Evolutionary conservation across 2,329 filamentous ascomycete species (phyloP), one percentile per base, ranked within the genome.

Genomic region (Calonectria ilicicola): DNA sequence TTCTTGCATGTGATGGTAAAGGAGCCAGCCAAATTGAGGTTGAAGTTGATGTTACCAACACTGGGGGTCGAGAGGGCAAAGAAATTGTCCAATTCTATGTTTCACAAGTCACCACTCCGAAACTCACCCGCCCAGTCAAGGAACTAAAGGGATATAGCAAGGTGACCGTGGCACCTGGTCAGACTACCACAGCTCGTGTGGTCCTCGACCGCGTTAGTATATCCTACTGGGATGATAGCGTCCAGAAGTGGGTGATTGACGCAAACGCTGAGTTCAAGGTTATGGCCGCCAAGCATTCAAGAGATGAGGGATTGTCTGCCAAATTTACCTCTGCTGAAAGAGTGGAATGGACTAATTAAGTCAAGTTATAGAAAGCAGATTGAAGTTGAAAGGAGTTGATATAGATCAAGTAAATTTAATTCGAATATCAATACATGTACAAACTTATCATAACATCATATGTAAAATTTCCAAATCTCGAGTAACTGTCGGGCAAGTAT

Each of bases 61-160:
- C 62, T 8, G 75, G 75, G 21, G 38, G 23, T 0, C 23, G 66
- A 4, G 67, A 71, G 2, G 74, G 75, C 7, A 73, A 71, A 40
- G 73, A 76, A 26, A 58, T 75, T 9, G 72, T 76, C 0, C 74
- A 76, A 17, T 73, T 76, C 19, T 75, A 75, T 26, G 62, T 75
- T 15, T 65, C 47, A 3, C 73, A 72, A 23, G 23, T 29, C 46
- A 66, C 69, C 21, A 38, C 64, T 0, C 69, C 70, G 2, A 58
- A 65, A 5, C 47, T 69, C 2, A 67, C 68, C n/a, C 70, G 70
- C 9, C 74, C 74, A 5, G 23, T 5, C 3, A 68, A 65, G 32
- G 74, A 76, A n/a, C 64, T 75, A 5, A 76, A 76, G n/a, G 74
- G 74, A 0, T 76, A 74, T 66, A 68, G 72, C 15, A 76, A 75